Base-by-base conservation (phyloP, 305 asterid genomes). In the Striga hermonthica region DNA sequence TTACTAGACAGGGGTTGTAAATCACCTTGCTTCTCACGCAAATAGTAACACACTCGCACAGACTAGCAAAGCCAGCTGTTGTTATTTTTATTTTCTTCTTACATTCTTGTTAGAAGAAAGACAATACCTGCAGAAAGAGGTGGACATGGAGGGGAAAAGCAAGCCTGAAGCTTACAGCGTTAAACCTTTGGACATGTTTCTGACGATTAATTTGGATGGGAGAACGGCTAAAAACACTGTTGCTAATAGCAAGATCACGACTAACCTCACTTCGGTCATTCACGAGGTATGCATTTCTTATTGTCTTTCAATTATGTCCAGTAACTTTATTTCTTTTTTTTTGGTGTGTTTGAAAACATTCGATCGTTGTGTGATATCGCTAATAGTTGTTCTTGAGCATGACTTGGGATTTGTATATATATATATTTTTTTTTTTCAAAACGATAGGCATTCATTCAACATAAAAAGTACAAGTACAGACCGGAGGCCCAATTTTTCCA, bases 191-290 rank as follows among this genome's bases (percentile, higher is more conserved):
- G 95, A 89, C 55, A 65, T 92, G 79, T 92, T 92, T 62, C 65
- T 81, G 68, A 87, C 77, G 76, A 87, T 87, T 72, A 96, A 95
- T 1, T 75, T 92, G 54, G 98, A 92, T 54, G 95, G 87, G 61
- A 75, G 77, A 65, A 89, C 97, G 2, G 97, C 98, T 0, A 86
- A 86, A 56, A 92, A 92, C 76, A 89, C 98, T 3, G 70, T 89
- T 31, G 95, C 97, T 1, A 92, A 92, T 64, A 89, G 78, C 15
- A 92, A 89, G 81, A 96, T 89, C 64, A 92, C 97, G 6, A 72
- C 81, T 50, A 86, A 82, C 79, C 90, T 92, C 48, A 81, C 76
- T 40, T 85, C 86, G 75, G 89, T 92, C 54, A 92, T 92, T 64
- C 83, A 81, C 58, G 98, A 92, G 96, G 98, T 91, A 75, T 43